Conservation (phyloP, 345 rosid genomes). For the Syzygium aqueum region DNA sequence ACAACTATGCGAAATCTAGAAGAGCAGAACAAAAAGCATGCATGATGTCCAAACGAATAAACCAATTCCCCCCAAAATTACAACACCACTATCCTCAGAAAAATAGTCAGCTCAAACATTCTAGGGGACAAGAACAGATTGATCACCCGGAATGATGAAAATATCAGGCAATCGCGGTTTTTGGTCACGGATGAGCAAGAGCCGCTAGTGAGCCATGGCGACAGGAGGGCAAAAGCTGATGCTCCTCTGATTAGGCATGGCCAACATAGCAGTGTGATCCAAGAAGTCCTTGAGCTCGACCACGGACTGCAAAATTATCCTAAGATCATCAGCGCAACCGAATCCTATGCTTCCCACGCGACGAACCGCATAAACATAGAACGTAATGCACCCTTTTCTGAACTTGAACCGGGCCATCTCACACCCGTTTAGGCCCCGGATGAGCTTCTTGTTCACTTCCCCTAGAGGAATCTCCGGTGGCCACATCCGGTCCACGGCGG, state of each 20-base stretch:
- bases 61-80: conserved; percentile 21
- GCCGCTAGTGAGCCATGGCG: conserved; percentile 67
- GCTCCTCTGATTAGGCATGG: conserved; percentile 84
- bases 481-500: conserved; percentile 55
- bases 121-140: background rate
- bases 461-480: conserved; percentile 81
- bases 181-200: background rate
- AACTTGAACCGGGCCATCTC: conserved; percentile 96
- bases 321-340: conserved; percentile 66
- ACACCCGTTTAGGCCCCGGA: conserved; percentile 43
- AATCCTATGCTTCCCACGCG: conserved; percentile 46
- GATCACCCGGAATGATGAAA: background rate
- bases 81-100: background rate
- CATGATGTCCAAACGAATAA: conserved; percentile 22
- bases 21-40: background rate
- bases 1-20: background rate
- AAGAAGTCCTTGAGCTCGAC: conserved; percentile 84
- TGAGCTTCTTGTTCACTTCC: conserved; percentile 81
- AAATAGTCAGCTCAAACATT: background rate
- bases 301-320: conserved; percentile 72
- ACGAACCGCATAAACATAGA: conserved; percentile 83
- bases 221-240: conserved; percentile 38
- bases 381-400: conserved; percentile 95
- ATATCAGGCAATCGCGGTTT: background rate
- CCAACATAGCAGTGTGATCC: conserved; percentile 96